A percentile compares a stretch with the other conserved stretches of the same genome.
phyloP scores from a whole-genome alignment of 2,329 filamentous ascomycete species.

The Fusarium robinianum region DNA sequence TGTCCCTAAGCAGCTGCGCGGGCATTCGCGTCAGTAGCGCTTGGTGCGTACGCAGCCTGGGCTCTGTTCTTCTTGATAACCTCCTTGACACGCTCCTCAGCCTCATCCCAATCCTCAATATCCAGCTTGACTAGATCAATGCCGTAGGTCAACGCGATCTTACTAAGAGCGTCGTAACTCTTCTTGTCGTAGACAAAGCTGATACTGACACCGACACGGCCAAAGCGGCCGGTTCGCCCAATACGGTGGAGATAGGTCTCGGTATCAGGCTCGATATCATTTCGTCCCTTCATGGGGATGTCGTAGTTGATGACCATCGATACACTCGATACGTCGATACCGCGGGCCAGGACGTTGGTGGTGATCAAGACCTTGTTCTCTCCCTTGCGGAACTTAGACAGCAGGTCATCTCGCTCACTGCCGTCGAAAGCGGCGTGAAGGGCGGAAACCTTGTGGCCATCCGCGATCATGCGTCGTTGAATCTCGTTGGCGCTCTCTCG shows the following conservation, averaged over 20 bases:
- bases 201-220: slow-evolving; percentile 93
- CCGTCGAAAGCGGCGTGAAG: slow-evolving; percentile 90
- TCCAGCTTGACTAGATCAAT: slow-evolving; percentile 82
- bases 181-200: slow-evolving; percentile 88
- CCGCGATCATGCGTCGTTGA: slow-evolving; percentile 79
- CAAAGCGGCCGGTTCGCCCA: slow-evolving; percentile 94
- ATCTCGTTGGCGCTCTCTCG: slow-evolving; percentile 86
- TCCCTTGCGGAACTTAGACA: slow-evolving; percentile 84
- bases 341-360: slow-evolving; percentile 93
- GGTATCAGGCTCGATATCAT: slow-evolving; percentile 82
- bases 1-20: slow-evolving; percentile 39
- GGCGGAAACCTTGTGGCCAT: slow-evolving; percentile 90
- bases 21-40: slow-evolving; percentile 45
- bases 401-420: slow-evolving; percentile 76
- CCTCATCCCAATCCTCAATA: slow-evolving; percentile 87
- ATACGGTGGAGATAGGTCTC: slow-evolving; percentile 99
- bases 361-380: slow-evolving; percentile 95
- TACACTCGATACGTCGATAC: slow-evolving; percentile 88
- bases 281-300: slow-evolving; percentile 73
- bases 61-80: slow-evolving; percentile 75
- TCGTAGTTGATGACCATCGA: slow-evolving; percentile 99
- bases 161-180: slow-evolving; percentile 77
- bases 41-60: slow-evolving; percentile 58
- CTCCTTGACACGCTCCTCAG: slow-evolving; percentile 79
- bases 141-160: slow-evolving; percentile 80